Percentiles rank a stretch among this genome's conserved stretches.
phyloP scores from a whole-genome alignment of 352 stramenopile species.

The Phytopythium aichiense region DNA sequence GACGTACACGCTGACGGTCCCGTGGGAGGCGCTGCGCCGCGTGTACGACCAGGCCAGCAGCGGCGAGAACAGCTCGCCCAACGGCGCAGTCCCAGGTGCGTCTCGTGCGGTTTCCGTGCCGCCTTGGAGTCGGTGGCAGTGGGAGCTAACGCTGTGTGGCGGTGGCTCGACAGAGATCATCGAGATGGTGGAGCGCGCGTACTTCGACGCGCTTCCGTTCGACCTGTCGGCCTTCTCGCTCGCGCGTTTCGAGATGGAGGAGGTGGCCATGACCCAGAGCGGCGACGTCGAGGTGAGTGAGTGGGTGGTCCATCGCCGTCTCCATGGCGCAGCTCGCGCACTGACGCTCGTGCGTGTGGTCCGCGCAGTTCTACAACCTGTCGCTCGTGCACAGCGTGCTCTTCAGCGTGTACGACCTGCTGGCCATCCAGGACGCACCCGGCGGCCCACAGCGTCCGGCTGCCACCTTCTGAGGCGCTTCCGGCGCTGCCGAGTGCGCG shows the following conservation, averaged over 20 bases:
- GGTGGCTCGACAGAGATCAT: constrained; percentile 33
- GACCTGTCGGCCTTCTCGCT: constrained; percentile 51
- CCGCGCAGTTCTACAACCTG: constrained; percentile 40
- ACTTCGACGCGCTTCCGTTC: constrained; percentile 51
- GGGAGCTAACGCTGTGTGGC: neutral
- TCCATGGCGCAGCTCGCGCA: no score
- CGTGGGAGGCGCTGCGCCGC: constrained; percentile 40
- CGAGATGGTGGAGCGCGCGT: constrained; percentile 45
- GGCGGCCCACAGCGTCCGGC: constrained; percentile 28
- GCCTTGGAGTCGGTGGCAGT: neutral
- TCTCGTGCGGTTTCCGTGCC: constrained; percentile 1
- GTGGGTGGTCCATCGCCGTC: no score
- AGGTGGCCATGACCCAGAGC: constrained; percentile 31
- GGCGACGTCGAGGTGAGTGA: constrained; percentile 38
- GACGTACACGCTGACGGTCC: constrained; percentile 58
- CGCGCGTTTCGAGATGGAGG: constrained; percentile 39
- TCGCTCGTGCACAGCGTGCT: constrained; percentile 41
- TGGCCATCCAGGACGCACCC: constrained; percentile 33
- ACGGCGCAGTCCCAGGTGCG: constrained; percentile 26
- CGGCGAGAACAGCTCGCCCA: constrained; percentile 9
- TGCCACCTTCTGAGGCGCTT: constrained; percentile 32
- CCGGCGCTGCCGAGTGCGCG: neutral
- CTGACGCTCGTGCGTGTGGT: neutral
- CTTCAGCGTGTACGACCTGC: constrained; percentile 40
- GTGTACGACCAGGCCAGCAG: constrained; percentile 33